These are phyloP conservation scores for Mytilinidion resinicola DNA, from an alignment of 495 filamentous ascomycete species.

Conservation along the genomic window DNA sequence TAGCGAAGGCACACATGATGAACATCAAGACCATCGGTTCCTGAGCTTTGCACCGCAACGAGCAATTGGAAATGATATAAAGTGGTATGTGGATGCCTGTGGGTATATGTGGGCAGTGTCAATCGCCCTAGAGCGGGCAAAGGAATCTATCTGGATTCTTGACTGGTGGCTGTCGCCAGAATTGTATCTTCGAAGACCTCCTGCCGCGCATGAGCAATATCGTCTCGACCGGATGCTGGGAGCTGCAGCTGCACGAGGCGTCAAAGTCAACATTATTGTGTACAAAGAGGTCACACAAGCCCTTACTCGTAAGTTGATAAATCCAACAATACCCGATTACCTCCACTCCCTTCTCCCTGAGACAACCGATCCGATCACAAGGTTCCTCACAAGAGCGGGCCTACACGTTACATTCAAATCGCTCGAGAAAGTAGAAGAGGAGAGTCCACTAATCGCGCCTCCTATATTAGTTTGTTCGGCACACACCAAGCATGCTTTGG, in stretches of 20 bases:
- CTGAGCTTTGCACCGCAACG: constrained; percentile 72
- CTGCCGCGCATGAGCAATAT: constrained; percentile 74
- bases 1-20: constrained; percentile 38
- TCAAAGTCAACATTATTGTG: constrained; percentile 82
- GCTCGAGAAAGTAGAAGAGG: constrained; percentile 40
- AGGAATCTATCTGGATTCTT: constrained; percentile 82
- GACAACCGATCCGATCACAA: constrained; percentile 36
- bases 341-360: constrained; percentile 40
- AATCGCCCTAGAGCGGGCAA: constrained; percentile 73
- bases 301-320: constrained; percentile 65
- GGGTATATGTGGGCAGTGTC: constrained; percentile 90
- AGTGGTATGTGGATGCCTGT: constrained; percentile 94
- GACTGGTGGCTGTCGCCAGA: constrained; percentile 95
- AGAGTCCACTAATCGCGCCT: constrained; percentile 41
- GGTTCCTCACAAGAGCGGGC: constrained; percentile 31
- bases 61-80: constrained; percentile 54
- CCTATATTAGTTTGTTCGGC: constrained; percentile 62
- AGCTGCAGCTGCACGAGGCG: constrained; percentile 80
- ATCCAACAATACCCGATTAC: constrained; percentile 39
- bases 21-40: constrained; percentile 57
- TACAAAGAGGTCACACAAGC: constrained; percentile 87
- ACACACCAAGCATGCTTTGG: constrained; percentile 80
- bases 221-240: constrained; percentile 84
- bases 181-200: constrained; percentile 81
- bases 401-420: constrained; percentile 40